A percentile compares a stretch with the other conserved stretches of the same genome.
Conservation (phyloP, 163 green algal species). For the Chlamydomonas reinhardtii region DNA sequence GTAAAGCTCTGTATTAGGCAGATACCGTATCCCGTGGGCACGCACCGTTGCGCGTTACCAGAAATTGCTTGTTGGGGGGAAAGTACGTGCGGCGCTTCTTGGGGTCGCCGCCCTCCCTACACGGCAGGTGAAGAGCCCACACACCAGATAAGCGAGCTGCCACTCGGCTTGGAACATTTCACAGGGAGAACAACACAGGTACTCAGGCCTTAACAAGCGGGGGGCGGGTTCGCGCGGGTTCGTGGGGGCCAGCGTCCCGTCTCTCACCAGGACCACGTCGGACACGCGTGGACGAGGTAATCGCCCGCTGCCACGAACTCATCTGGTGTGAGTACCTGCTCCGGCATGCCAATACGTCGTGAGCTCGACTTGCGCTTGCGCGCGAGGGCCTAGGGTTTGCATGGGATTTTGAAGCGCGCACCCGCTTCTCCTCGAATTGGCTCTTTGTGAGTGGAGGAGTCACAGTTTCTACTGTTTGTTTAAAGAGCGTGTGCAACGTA, state of each 20-base stretch:
- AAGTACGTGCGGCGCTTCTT: conserved; percentile 80
- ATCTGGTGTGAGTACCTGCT: conserved; percentile 87
- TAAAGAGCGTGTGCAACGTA: conserved; percentile 77
- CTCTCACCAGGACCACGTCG: conserved; percentile 88
- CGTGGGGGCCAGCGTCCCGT: no score
- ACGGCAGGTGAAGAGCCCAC: neutral
- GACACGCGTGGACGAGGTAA: conserved; percentile 86
- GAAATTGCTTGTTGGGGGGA: conserved; percentile 89
- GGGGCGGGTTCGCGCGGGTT: neutral
- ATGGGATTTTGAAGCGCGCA: conserved; percentile 45
- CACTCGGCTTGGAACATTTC: no score
- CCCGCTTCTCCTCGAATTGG: conserved; percentile 84
- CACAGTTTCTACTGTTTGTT: conserved; percentile 76
- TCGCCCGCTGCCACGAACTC: conserved; percentile 90
- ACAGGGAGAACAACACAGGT: no score
- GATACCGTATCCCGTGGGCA: no score
- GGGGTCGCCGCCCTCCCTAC: conserved; percentile 84
- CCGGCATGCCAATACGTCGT: neutral
- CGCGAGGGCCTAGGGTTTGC: conserved; percentile 4
- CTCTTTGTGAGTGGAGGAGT: conserved; percentile 70
- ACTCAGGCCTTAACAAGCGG: no score
- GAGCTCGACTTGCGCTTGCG: neutral
- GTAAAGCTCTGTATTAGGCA: no score
- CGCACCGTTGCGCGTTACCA: conserved; percentile 89
- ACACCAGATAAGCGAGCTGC: no score